Evolutionary conservation across 164 flowering plant genomes (phyloP).

Genomic region (Vitis vinifera): ASM3070453v1 NC_081807.1:12144001-12144500

Average conservation of each 20-base stretch:
- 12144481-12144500: slow-evolving; percentile 46
- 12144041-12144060: neutral
- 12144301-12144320: no score
- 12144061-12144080: neutral
- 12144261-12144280: neutral
- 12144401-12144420: neutral
- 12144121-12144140: slow-evolving; percentile 69
- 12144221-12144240: slow-evolving; percentile 36
- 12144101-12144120: slow-evolving; percentile 63
- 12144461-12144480: slow-evolving; percentile 52
- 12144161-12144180: slow-evolving; percentile 53
- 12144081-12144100: slow-evolving; percentile 21
- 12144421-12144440: slow-evolving; percentile 46
- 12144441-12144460: slow-evolving; percentile 85
- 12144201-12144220: slow-evolving; percentile 46
- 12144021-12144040: neutral
- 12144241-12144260: neutral
- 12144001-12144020: slow-evolving; percentile 53
- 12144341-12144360: no score
- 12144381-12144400: no score
- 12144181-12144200: slow-evolving; percentile 59
- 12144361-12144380: no score
- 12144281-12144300: neutral
- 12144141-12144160: slow-evolving; percentile 53
- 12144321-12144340: no score